Evolutionary conservation across 257 asterid genomes (phyloP), one percentile per base, ranked within the genome.

Genomic region (Solanum lycopersicoides): DNA sequence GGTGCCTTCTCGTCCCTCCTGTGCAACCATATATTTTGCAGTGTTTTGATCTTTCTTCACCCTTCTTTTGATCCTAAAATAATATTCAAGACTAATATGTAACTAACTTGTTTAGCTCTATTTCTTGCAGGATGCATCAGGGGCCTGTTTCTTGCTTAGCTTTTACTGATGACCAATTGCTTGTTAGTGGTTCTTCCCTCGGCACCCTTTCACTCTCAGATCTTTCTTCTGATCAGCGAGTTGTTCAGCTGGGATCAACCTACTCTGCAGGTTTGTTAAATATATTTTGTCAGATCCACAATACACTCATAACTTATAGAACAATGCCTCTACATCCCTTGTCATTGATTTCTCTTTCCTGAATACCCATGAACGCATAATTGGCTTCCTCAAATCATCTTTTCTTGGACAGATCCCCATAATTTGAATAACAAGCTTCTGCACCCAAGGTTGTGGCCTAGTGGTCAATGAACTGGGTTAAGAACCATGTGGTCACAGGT

Each of bases 171-270:
- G 98, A 97, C 87, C 98, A 97, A 89, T 91, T 97, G 90, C 89
- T 97, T 77, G 88, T 94, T 83, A 92, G 98, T 84, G 98, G 99
- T 88, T 97, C 99, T 86, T 93, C 98, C 63, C 93, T 91, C 68
- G 99, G 98, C 86, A 88, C 91, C 89, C 93, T 97, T 90, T 91
- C 99, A 83, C 79, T 95, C 68, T 95, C 98, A 20, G 99, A 95
- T 93, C 95, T 97, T 89, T 96, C 98, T 79, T 93, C 96, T 39
- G 98, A 95, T 92, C 98, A 95, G 92, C 93, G 82, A 74, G 98
- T 97, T 86, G 90, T 90, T 75, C 88, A 91, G 53, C 90, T 93
- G 93, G 92, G 88, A 86, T 83, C 97, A 34, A 69, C 91, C 83
- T 84, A 90, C 86, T 92, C 92, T 87, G 91, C 98, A 96, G 98